These are phyloP conservation scores for Patellaria atrata DNA, from an alignment of 495 filamentous ascomycete genomes.

Conservation along the genomic window DNA sequence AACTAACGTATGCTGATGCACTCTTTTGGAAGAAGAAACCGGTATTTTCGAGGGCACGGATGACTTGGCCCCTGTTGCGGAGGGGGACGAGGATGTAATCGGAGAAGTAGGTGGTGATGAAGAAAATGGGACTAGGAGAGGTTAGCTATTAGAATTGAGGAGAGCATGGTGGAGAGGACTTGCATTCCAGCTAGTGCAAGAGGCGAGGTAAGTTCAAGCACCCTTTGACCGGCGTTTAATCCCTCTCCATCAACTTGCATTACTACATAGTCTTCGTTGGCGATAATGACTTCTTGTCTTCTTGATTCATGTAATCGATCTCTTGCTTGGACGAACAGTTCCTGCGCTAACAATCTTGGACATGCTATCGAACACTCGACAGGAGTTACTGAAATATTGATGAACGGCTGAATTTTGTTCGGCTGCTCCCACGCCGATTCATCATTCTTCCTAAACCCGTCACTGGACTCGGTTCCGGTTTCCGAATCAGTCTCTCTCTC, in stretches of 20 bases:
- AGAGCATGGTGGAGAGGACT: constrained; percentile 17
- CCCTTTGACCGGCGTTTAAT: constrained; percentile 83
- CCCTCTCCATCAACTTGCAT: constrained; percentile 80
- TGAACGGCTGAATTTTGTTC: constrained; percentile 52
- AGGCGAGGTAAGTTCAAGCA: constrained; percentile 81
- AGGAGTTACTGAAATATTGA: constrained; percentile 86
- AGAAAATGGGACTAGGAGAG: constrained; percentile 65
- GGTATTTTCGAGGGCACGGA: constrained; percentile 57
- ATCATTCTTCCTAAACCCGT: constrained; percentile 26
- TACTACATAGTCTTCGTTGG: constrained; percentile 69
- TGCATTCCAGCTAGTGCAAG: constrained; percentile 84
- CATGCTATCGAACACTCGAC: constrained; percentile 91
- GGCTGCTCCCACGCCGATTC: constrained; percentile 9
- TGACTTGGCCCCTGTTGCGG: constrained; percentile 55
- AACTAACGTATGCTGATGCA: constrained; percentile 52
- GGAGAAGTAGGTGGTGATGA: constrained; percentile 95
- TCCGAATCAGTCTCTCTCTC: constrained; percentile 2
- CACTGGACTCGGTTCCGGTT: constrained; percentile 14
- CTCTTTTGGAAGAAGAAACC: constrained; percentile 76
- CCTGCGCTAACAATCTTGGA: constrained; percentile 51
- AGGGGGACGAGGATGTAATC: constrained; percentile 90
- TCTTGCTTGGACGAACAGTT: constrained; percentile 56
- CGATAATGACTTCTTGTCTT: constrained; percentile 50
- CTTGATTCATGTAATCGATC: constrained; percentile 30
- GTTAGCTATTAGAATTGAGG: constrained; percentile 1